Evolutionary conservation across 83 land plant genomes (phyloP).

Genomic region (Picea abies): DNA sequence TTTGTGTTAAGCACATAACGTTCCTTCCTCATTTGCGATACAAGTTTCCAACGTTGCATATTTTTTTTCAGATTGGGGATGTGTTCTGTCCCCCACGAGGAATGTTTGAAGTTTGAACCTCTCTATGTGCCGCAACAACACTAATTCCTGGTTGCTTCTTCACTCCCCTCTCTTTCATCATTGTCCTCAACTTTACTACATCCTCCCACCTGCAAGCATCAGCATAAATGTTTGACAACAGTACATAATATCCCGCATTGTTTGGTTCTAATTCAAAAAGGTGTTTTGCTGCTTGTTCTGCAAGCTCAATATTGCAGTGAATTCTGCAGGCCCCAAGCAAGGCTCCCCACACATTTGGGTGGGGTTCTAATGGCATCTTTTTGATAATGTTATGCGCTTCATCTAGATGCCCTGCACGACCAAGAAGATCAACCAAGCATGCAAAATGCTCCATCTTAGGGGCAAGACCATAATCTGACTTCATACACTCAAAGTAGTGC

Average conservation of each 20-base stretch:
- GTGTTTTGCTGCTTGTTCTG: too few species aligned
- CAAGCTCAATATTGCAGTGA: too few species aligned
- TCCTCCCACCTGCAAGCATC: too few species aligned
- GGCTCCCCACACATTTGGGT: slow-evolving; percentile 51
- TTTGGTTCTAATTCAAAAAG: too few species aligned
- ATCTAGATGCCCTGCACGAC: slow-evolving; percentile 41
- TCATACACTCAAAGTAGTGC: slow-evolving; percentile 13
- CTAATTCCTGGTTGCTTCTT: slow-evolving; percentile 17
- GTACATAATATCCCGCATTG: slow-evolving; percentile 40
- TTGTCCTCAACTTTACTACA: too few species aligned
- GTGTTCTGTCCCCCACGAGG: slow-evolving; percentile 30
- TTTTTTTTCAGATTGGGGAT: slow-evolving; percentile 17
- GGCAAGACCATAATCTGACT: slow-evolving; percentile 19
- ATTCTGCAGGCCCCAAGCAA: too few species aligned
- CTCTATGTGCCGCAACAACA: slow-evolving; percentile 42
- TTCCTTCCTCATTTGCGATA: slow-evolving; percentile 8
- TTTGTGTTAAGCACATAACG: slow-evolving; percentile 21
- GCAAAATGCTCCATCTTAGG: slow-evolving; percentile 62
- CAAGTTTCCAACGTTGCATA: slow-evolving; percentile 21
- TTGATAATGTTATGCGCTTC: slow-evolving; percentile 50
- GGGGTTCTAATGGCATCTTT: slow-evolving; percentile 53
- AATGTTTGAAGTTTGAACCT: slow-evolving; percentile 23
- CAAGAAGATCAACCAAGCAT: slow-evolving; percentile 48
- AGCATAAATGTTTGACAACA: too few species aligned
- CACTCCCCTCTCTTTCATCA: too few species aligned